phyloP scores from a whole-genome alignment of 2,329 filamentous ascomycete species.

The Aspergillus glaucus region DNA sequence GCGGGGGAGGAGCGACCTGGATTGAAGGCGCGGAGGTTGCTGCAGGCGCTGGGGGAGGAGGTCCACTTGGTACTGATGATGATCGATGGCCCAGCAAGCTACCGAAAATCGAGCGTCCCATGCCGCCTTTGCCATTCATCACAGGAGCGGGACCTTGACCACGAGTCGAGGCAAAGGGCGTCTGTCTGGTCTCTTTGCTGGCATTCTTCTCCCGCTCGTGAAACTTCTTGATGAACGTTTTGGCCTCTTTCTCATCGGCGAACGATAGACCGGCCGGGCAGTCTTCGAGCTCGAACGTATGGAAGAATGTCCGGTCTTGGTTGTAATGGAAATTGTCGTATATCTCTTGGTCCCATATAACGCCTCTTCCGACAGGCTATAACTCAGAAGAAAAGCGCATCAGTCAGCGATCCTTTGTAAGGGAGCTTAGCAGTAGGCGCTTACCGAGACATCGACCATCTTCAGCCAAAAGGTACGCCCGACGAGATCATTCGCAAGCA shows the following conservation, averaged over 20 bases:
- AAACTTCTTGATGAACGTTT: conserved; percentile 96
- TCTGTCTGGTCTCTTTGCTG: conserved; percentile 75
- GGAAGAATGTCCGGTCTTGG: conserved; percentile 95
- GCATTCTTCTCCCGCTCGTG: conserved; percentile 93
- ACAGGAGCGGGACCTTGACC: conserved; percentile 42
- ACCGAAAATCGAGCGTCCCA: conserved; percentile 49
- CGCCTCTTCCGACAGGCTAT: conserved; percentile 70
- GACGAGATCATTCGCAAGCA: conserved; percentile 87
- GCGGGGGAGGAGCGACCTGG: conserved; percentile 28
- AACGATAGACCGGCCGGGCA: conserved; percentile 88
- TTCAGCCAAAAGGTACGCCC: conserved; percentile 97
- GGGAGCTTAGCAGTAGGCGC: conserved; percentile 27
- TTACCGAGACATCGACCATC: conserved; percentile 89
- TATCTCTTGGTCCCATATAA: conserved; percentile 96
- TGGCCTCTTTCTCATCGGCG: conserved; percentile 94
- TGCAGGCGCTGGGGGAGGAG: conserved; percentile 17
- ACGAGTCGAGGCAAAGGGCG: conserved; percentile 58
- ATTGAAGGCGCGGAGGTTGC: conserved; percentile 21
- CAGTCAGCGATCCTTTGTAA: conserved; percentile 5
- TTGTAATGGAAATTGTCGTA: conserved; percentile 94
- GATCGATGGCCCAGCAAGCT: conserved; percentile 47
- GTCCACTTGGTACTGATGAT: conserved; percentile 33
- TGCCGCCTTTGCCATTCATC: conserved; percentile 36
- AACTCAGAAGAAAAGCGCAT: conserved; percentile 5
- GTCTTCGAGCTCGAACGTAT: conserved; percentile 92